Evolutionary conservation across 306 rosid genomes (phyloP), one percentile per base, ranked within the genome.

Genomic region (Echinosophora koreensis): DNA sequence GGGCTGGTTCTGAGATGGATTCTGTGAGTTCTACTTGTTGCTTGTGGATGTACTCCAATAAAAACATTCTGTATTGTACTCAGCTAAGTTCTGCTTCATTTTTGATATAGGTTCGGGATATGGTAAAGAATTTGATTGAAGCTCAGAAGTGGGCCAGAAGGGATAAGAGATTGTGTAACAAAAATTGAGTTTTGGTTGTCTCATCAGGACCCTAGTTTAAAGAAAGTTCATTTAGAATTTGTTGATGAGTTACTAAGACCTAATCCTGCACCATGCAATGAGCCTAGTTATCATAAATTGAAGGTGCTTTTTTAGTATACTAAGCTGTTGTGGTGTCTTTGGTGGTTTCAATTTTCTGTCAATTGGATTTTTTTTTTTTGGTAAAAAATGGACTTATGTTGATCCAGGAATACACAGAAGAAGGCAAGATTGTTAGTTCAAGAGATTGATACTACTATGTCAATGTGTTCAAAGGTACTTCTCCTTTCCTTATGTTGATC

Each of bases 1-100:
- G 98, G 98, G 98, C 96, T 82, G 97, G 98, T 81, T 85, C 91
- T 14, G 98, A 95, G 88, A 90, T 92, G 97, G 91, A 95, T 87
- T 82, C 86, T 71, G 98, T 95, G 80, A 88, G 97, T 88, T 74
- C 80, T 61, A 34, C 55, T 37, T 76, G 63, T 77, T 79, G 42
- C 78, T 77, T 57, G 56, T 49, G 27, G 51, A 71, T 71, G 60
- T 54, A 67, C 66, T 76, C 41, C 68, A 68, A 30, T 62, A 60
- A 38, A 54, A 57, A 32, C 61, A 34, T 32, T 66, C 55, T 54
- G 49, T 62, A 34, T 54, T 65, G 18, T 50, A 59, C 66, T n/a
- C 41, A 41, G 70, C 37, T 80, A 38, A 63, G 60, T 69, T 41
- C 49, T 18, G 41, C 83, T 79, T 75, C 73, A 28, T 71, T 66